Evolutionary conservation across 2,329 filamentous ascomycete genomes (phyloP).

Genomic region (Ophioceras dolichostomum): DNA sequence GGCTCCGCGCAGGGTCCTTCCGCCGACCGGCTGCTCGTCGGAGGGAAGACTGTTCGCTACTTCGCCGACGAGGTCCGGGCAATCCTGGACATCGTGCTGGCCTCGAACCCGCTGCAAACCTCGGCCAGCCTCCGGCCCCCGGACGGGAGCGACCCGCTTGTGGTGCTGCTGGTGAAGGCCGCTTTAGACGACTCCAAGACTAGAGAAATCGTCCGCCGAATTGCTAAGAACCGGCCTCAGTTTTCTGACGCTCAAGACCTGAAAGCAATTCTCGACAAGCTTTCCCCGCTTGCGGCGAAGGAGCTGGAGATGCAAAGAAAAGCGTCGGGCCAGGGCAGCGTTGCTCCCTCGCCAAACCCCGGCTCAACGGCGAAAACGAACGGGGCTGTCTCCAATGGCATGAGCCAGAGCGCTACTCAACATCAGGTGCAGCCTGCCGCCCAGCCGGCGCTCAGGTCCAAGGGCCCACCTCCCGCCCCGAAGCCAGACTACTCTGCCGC

Average conservation of each 20-base stretch:
- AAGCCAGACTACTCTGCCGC: slow-evolving; percentile 54
- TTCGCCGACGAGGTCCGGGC: slow-evolving; percentile 46
- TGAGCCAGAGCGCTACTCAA: slow-evolving; percentile 4
- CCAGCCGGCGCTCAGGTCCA: slow-evolving; percentile 46
- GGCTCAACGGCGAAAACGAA: slow-evolving; percentile 12
- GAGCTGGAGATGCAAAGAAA: slow-evolving; percentile 10
- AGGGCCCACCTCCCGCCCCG: slow-evolving; percentile 39
- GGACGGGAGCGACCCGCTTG: slow-evolving; percentile 39
- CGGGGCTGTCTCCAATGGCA: slow-evolving; percentile 10
- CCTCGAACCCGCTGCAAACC: slow-evolving; percentile 44
- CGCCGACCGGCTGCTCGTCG: slow-evolving; percentile 41
- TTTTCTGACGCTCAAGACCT: slow-evolving; percentile 41
- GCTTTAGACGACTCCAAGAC: slow-evolving; percentile 38
- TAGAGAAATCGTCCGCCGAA: slow-evolving; percentile 38
- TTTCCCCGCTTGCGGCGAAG: slow-evolving; percentile 30
- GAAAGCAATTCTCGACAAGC: slow-evolving; percentile 36
- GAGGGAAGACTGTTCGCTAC: slow-evolving; percentile 43
- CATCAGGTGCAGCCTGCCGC: slow-evolving; percentile 13
- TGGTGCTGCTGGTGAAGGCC: slow-evolving; percentile 44
- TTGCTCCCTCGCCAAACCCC: not conserved
- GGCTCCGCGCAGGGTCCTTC: slow-evolving; percentile 38
- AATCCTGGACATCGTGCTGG: slow-evolving; percentile 46
- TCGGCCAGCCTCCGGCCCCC: slow-evolving; percentile 40
- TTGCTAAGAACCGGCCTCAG: slow-evolving; percentile 36
- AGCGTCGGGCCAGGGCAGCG: not conserved